Evolutionary conservation across 1,284 basidiomycete species (phyloP).

Genomic region (Pascua sp.): DNA sequence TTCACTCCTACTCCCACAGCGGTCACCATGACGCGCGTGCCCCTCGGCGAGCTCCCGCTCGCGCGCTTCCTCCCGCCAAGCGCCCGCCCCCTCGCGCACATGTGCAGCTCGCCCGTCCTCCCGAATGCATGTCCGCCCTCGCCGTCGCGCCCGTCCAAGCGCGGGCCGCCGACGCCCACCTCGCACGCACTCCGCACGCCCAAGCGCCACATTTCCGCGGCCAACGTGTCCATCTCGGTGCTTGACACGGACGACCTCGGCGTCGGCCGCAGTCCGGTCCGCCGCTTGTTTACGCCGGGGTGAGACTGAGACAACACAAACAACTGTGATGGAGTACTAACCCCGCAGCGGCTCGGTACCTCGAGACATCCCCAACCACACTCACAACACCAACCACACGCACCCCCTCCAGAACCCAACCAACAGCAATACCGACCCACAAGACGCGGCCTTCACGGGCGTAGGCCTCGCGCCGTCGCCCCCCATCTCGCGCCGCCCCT

Average conservation of each 20-base stretch:
- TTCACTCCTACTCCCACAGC: not conserved
- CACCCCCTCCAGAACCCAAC: not conserved
- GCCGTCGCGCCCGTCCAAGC: slow-evolving; percentile 17
- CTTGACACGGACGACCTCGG: slow-evolving; percentile 17
- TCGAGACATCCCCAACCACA: no score
- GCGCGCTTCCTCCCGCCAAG: no score
- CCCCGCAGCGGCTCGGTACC: no score
- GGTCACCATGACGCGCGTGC: not conserved
- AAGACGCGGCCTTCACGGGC: no score
- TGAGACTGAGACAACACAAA: not conserved
- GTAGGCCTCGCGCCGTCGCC: not conserved
- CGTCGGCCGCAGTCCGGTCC: slow-evolving; percentile 11
- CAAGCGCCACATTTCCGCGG: slow-evolving; percentile 2
- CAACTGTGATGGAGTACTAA: not conserved
- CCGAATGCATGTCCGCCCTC: slow-evolving; percentile 8
- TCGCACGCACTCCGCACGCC: not conserved
- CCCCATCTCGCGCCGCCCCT: not conserved
- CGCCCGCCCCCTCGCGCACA: no score
- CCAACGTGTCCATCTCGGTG: not conserved
- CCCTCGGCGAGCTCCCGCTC: not conserved
- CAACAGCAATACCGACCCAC: not conserved
- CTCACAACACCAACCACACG: not conserved
- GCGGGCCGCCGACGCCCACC: slow-evolving; percentile 2
- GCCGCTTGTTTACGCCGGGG: slow-evolving; percentile 10
- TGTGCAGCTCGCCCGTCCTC: no score